phyloP scores from a whole-genome alignment of 2,329 filamentous ascomycete species.

The Tolypocladium amazonense region DNA sequence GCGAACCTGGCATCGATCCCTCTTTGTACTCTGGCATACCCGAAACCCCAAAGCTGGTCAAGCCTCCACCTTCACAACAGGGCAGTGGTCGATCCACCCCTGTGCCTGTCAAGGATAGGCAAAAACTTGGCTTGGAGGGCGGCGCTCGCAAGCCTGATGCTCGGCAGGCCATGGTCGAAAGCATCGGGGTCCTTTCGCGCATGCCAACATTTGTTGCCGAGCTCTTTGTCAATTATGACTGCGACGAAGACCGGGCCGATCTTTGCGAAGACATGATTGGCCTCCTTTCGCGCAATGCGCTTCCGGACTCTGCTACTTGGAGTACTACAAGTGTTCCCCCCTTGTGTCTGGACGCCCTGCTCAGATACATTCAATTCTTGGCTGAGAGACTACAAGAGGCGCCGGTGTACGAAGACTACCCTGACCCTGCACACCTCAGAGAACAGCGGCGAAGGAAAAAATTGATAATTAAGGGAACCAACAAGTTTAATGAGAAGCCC shows the following conservation, averaged over 20 bases:
- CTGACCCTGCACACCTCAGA: constrained; percentile 52
- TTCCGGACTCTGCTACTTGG: constrained; percentile 96
- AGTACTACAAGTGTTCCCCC: constrained; percentile 97
- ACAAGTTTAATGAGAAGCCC: constrained; percentile 91
- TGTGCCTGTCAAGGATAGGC: constrained; percentile 82
- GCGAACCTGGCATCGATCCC: constrained; percentile 82
- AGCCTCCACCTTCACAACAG: constrained; percentile 60
- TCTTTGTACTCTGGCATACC: constrained; percentile 88
- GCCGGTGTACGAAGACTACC: constrained; percentile 52
- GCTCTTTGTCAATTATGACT: constrained; percentile 96
- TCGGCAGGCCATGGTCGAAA: constrained; percentile 96
- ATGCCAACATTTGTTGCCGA: constrained; percentile 95
- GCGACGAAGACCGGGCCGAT: constrained; percentile 82
- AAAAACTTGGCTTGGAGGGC: constrained; percentile 86
- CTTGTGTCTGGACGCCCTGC: constrained; percentile 80
- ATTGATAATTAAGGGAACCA: constrained; percentile 76
- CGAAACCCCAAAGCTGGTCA: constrained; percentile 78
- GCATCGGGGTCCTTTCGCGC: constrained; percentile 78
- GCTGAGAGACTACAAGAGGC: constrained; percentile 72
- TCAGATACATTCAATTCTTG: constrained; percentile 87
- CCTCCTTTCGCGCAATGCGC: constrained; percentile 81
- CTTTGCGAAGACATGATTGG: constrained; percentile 94
- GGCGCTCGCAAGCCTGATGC: constrained; percentile 88
- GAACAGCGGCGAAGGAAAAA: constrained; percentile 73
- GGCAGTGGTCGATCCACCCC: constrained; percentile 80